These are phyloP conservation scores for Alternaria gansuensis DNA, from an alignment of 2,329 filamentous ascomycete genomes.

Conservation along the genomic window DNA sequence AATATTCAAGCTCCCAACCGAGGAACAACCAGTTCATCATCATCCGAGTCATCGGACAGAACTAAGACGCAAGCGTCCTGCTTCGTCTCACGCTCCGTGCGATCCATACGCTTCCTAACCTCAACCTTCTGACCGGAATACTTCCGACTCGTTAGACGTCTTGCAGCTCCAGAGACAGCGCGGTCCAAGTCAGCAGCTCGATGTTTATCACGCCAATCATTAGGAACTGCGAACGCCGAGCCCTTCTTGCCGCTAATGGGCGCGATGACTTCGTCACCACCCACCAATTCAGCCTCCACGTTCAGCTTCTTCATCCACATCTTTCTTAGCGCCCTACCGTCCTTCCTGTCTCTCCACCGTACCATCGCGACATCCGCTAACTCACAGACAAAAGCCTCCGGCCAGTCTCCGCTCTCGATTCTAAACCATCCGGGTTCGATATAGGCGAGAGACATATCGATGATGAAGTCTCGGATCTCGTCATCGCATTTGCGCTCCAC, in stretches of 20 bases:
- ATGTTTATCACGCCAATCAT: too few relatives aligned
- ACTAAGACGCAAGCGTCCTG: neutral
- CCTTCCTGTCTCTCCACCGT: slow-evolving; percentile 1
- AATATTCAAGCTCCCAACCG: neutral
- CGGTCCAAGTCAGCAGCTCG: neutral
- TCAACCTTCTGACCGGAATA: neutral
- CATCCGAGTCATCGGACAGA: neutral
- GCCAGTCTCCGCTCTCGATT: neutral
- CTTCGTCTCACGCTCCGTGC: neutral
- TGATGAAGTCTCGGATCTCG: slow-evolving; percentile 5
- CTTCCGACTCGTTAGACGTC: neutral
- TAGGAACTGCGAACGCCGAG: neutral
- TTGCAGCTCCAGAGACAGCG: neutral
- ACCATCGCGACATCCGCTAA: slow-evolving; percentile 7
- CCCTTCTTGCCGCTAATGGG: neutral
- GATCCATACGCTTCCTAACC: neutral
- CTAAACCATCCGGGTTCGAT: neutral
- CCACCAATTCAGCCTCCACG: neutral
- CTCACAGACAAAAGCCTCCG: neutral
- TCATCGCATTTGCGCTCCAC: neutral
- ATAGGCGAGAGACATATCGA: neutral
- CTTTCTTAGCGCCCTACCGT: neutral
- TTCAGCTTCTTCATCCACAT: slow-evolving; percentile 6
- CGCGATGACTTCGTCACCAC: neutral
- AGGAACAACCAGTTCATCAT: neutral